Evolutionary conservation across 2,329 filamentous ascomycete species (phyloP), one percentile per base, ranked within the genome.

Genomic region (Nemania bipapillata): DNA sequence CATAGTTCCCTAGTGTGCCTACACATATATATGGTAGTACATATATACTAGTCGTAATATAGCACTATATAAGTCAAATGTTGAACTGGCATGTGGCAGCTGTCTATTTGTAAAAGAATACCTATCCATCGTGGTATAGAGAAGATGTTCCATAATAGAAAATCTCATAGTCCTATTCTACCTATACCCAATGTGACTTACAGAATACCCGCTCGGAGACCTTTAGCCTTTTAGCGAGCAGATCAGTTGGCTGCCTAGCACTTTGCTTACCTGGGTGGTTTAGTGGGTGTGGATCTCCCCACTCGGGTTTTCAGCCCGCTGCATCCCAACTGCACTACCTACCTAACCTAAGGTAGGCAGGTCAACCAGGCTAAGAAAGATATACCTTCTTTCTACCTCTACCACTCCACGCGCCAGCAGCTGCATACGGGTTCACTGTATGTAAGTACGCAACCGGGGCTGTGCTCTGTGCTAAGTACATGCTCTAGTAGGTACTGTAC

Each of bases 251-350:
- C 45, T 40, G 35, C 32, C 49, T 61, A 50, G 20, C 26, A 15
- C 42, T 24, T 47, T 47, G 5, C 40, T 37, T 35, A 56, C n/a
- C n/a, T n/a, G n/a, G n/a, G 56, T 57, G 54, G 63, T 7, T 35
- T n/a, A 20, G 50, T 50, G 30, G 30, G 30, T 32, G n/a, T n/a
- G 56, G 55, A 45, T 11, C 12, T 58, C 47, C 40, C 67, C 66
- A 63, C 63, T 40, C 67, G 67, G 67, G 49, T 69, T 60, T 63
- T 63, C 67, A 69, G 63, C 64, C 67, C 54, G 67, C 60, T 61
- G 63, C 59, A 64, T 63, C 60, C 57, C 57, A 66, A 47, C 65
- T 50, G 54, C 45, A 55, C 59, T 35, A 40, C 32, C 15, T 37
- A 22, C 52, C 28, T 45, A 17, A n/a, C n/a, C 22, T 45, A 45